These are phyloP conservation scores for Phycomyces nitens DNA, from an alignment of 192 early-diverging fungal genomes.

Conservation along the genomic window DNA sequence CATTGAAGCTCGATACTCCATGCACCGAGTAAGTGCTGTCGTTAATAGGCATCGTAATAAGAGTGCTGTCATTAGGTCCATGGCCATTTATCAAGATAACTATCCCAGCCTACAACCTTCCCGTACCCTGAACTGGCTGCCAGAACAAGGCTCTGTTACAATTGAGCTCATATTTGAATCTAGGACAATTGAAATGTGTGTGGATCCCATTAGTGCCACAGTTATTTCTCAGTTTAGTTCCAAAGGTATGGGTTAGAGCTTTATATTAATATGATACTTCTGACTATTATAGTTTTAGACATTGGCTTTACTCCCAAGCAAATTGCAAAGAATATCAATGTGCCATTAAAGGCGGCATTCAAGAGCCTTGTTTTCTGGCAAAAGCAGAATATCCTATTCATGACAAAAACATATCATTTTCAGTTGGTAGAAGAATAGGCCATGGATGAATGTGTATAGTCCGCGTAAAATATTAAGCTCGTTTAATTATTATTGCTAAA, in stretches of 20 bases:
- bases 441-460: too few relatives aligned
- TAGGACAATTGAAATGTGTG: not conserved
- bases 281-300: too few relatives aligned
- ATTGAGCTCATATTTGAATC: conserved; percentile 15
- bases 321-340: not conserved
- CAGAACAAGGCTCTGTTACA: conserved; percentile 13
- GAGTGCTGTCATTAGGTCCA: conserved; percentile 2
- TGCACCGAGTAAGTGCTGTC: not conserved
- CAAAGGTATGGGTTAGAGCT: conserved; percentile 19
- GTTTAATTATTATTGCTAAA: too few relatives aligned
- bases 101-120: conserved; percentile 7
- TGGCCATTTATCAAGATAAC: conserved; percentile 2
- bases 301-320: not conserved
- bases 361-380: conserved; percentile 19
- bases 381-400: conserved; percentile 1
- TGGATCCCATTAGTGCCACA: conserved; percentile 5
- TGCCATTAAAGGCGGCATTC: not conserved
- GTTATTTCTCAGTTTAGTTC: conserved; percentile 13
- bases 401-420: not conserved
- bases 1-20: not conserved
- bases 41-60: too few relatives aligned
- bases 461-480: too few relatives aligned
- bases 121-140: conserved; percentile 9
- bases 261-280: too few relatives aligned
- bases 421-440: conserved; percentile 2